Base-by-base conservation (phyloP, 1,284 basidiomycete genomes). In the Cryptococcus sp. region DNA sequence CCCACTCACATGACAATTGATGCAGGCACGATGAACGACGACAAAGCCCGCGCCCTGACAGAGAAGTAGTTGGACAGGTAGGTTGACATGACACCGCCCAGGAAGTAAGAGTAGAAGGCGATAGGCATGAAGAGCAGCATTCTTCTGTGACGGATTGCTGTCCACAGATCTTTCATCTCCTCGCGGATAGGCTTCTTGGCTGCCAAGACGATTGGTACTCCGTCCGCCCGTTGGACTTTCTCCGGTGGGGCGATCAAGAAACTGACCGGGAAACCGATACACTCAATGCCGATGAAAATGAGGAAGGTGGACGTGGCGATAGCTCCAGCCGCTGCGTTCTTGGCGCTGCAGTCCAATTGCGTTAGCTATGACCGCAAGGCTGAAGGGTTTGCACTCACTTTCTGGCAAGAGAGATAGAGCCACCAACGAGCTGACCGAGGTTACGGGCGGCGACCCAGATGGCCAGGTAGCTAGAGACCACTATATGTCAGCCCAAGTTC, bases 31-130 rank as follows among this genome's bases (percentile, higher is more conserved):
- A 73, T 60, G 35, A 75, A 46, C 2, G 66, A 63, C 16, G 72
- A 72, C 13, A 74, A 54, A 13, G 70, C 72, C n/a, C 73, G 52
- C 5, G 71, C 65, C 42, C 71, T 65, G 39, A 72, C 67, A 19
- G 64, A 63, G 40, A 73, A 75, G 57, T 70, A 60, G 3, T 62
- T 41, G 11, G 68, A 58, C 43, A 74, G 63, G 51, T 75, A 73
- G 15, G 67, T 74, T 13, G 57, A 50, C 47, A 54, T 63, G 5
- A 57, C 57, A 15, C 68, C 70, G 7, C 67, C 67, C 50, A 60
- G 68, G 62, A 69, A 72, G 62, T 64, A 69, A 3, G 57, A 61
- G 48, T 67, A 72, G 59, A 70, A 64, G 3, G 30, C 30, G 30
- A 35, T 35, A 13, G 30, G 30, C 30, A 35, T 35, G 30, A 35